phyloP scores from a whole-genome alignment of 2,329 filamentous ascomycete species.

The Colletotrichum lindemuthianum region DNA sequence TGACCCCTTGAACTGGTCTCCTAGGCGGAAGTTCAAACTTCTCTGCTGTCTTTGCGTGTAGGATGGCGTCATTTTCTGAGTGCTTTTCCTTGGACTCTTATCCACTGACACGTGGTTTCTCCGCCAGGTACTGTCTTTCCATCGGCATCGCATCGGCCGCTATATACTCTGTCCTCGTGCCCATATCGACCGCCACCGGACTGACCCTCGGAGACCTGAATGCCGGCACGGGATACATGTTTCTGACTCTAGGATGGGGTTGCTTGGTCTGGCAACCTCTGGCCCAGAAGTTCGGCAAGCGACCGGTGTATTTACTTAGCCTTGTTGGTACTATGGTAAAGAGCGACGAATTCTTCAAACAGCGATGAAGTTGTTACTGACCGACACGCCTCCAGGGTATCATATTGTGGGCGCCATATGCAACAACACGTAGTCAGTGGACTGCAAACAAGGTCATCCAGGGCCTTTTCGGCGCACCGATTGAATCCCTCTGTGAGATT shows the following conservation, averaged over 20 bases:
- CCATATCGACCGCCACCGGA: conserved; percentile 55
- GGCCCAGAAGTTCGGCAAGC: conserved; percentile 62
- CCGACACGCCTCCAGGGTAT: neutral
- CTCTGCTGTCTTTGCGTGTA: conserved; percentile 45
- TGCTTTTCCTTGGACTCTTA: neutral
- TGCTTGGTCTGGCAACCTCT: conserved; percentile 63
- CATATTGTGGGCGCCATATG: conserved; percentile 48
- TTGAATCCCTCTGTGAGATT: conserved; percentile 44
- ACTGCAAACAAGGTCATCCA: conserved; percentile 43
- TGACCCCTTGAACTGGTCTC: conserved; percentile 63
- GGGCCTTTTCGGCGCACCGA: conserved; percentile 42
- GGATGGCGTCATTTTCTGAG: conserved; percentile 8
- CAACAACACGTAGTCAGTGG: conserved; percentile 39
- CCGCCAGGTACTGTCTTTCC: conserved; percentile 1
- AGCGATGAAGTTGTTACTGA: neutral
- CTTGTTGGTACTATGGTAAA: neutral
- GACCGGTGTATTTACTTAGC: conserved; percentile 54
- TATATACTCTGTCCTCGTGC: conserved; percentile 43
- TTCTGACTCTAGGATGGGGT: conserved; percentile 61
- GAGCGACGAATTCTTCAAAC: neutral
- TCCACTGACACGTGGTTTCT: accelerated
- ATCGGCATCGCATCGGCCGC: conserved; percentile 43
- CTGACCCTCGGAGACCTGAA: conserved; percentile 57
- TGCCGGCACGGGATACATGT: conserved; percentile 62
- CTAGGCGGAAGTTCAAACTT: conserved; percentile 40